phyloP scores from a whole-genome alignment of 108 stramenopile genomes.

The Cyclotella baltica region DNA sequence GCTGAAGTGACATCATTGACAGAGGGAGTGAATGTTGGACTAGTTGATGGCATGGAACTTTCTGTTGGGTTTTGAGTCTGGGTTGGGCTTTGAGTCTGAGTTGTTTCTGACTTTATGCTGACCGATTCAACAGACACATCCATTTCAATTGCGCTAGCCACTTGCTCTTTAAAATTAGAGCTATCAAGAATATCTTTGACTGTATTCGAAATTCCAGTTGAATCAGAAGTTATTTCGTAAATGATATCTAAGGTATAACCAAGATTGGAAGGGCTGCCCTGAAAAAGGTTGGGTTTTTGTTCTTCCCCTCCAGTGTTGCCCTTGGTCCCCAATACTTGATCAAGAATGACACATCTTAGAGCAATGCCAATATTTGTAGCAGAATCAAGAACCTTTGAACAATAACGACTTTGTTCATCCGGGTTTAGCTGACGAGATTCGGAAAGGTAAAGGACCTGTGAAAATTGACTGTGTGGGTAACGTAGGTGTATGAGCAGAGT shows the following conservation, averaged over 20 bases:
- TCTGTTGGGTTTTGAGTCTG: too few species aligned
- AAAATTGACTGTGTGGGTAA: too few species aligned
- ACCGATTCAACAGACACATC: conserved; percentile 5
- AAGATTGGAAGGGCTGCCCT: not conserved
- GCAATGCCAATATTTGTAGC: not conserved
- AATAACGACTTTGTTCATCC: conserved; percentile 29
- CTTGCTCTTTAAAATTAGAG: conserved; percentile 1
- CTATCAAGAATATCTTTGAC: not conserved
- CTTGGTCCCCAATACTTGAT: not conserved
- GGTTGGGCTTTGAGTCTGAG: too few species aligned
- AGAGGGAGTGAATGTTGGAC: too few species aligned
- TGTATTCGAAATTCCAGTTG: not conserved
- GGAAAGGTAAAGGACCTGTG: too few species aligned
- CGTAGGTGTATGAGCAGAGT: not conserved
- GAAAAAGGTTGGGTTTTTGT: not conserved
- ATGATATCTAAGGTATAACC: conserved; percentile 5
- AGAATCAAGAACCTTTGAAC: not conserved
- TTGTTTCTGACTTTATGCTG: too few species aligned
- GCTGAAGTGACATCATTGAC: too few species aligned
- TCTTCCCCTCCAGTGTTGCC: not conserved
- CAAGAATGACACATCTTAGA: conserved; percentile 27
- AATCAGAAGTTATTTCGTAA: conserved; percentile 12
- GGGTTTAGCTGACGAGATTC: too few species aligned
- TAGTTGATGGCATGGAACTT: too few species aligned
- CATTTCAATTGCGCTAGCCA: not conserved